Percentiles rank a stretch among this genome's conserved stretches.
phyloP scores from a whole-genome alignment of 225 moss, liverwort and hornwort genomes.

The Pseudoscleropodium purum region DNA sequence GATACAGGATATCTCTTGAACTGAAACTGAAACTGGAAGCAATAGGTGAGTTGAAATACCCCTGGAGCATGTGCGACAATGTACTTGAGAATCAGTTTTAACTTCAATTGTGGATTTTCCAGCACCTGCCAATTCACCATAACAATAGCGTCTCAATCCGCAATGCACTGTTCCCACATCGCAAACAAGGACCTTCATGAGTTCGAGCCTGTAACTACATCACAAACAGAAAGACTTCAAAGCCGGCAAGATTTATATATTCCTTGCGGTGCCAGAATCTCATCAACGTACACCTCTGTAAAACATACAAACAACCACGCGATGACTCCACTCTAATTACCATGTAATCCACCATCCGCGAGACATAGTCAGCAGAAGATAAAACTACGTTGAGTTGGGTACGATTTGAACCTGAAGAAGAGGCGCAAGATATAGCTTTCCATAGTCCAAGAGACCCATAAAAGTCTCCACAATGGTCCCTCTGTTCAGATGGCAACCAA shows the following conservation, averaged over 20 bases:
- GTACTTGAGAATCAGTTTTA: slow-evolving; percentile 30
- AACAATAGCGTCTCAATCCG: background rate
- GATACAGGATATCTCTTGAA: background rate
- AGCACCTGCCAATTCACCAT: slow-evolving; percentile 20
- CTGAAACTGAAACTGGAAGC: background rate
- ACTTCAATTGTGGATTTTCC: slow-evolving; percentile 32
- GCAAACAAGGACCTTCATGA: background rate
- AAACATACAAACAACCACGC: background rate
- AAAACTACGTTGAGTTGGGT: background rate
- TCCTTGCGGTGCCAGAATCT: background rate
- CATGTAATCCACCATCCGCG: background rate
- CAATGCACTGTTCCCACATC: background rate
- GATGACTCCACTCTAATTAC: background rate
- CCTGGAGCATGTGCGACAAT: slow-evolving; percentile 21
- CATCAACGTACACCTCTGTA: background rate
- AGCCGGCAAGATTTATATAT: background rate
- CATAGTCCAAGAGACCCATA: slow-evolving; percentile 18
- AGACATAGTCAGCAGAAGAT: background rate
- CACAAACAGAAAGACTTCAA: background rate
- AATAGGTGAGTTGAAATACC: slow-evolving; percentile 7
- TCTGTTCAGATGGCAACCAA: slow-evolving; percentile 19
- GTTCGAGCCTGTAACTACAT: background rate
- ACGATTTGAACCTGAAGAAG: slow-evolving; percentile 29
- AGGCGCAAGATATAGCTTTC: slow-evolving; percentile 1
- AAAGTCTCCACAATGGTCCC: slow-evolving; percentile 30